These are phyloP conservation scores for Aphanomyces cochlioides DNA, from an alignment of 352 stramenopile species.

Conservation along the genomic window DNA sequence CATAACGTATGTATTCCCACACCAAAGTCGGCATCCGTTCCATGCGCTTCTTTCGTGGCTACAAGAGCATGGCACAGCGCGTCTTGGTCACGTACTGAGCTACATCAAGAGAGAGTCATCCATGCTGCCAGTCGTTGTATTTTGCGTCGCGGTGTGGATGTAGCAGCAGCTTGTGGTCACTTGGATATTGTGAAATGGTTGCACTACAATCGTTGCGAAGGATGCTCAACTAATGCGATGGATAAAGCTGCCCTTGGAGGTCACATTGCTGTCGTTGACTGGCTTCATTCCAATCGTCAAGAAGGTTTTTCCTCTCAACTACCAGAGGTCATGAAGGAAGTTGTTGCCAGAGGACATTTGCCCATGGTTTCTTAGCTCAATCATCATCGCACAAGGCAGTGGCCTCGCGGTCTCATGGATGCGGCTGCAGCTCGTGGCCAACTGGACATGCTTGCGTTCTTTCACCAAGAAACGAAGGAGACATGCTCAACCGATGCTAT, in stretches of 20 bases:
- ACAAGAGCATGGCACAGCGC: background rate
- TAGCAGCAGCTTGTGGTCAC: constrained; percentile 25
- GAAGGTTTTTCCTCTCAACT: background rate
- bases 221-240: constrained; percentile 27
- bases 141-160: constrained; percentile 25
- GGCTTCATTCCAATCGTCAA: constrained; percentile 12
- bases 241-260: constrained; percentile 20
- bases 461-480: constrained; percentile 11
- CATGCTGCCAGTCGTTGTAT: background rate
- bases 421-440: background rate
- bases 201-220: background rate
- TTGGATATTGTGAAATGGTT: constrained; percentile 13
- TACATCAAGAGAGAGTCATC: background rate
- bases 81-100: background rate
- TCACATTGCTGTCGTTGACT: constrained; percentile 27
- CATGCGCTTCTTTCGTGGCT: background rate
- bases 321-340: constrained; percentile 32
- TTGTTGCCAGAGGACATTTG: constrained; percentile 33
- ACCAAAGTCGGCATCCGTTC: background rate
- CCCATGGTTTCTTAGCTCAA: constrained; percentile 38
- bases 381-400: constrained; percentile 24
- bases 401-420: constrained; percentile 19
- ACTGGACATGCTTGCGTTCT: background rate
- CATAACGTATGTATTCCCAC: background rate
- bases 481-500: constrained; percentile 9